Base-by-base conservation (phyloP, 2,329 filamentous ascomycete species). In the Cladosporium oxysporum region DNA sequence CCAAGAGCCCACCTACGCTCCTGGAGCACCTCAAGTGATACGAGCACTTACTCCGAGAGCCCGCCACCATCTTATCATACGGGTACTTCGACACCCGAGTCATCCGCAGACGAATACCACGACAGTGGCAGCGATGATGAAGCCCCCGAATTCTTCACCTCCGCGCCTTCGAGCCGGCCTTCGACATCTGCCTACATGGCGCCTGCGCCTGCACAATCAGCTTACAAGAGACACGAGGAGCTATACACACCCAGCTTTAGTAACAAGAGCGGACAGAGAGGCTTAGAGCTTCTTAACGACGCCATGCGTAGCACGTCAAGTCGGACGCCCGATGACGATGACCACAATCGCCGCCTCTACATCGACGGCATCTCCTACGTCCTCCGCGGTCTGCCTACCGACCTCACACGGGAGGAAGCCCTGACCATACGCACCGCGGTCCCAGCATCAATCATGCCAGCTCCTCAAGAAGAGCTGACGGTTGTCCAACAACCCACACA, bases 321-420 rank as follows among this genome's bases (percentile, higher is more conserved):
- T 23, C 41, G 41, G 8, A 18, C 16, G n/a, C 4, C 44, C 29
- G 21, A 31, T 2, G 50, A 41, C 33, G 60, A 62, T 33, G 33
- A 33, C 10, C 49, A 44, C 60, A 55, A 53, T 23, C 47, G 60
- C 16, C 85, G 87, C 68, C 81, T 89, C 11, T 91, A 90, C 75
- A 77, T 91, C 58, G 86, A 90, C 70, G 84, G 86, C 66, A 76
- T 89, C 4, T 83, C 84, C 2, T 90, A 90, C 74, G 79, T 91
- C 28, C 80, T 91, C n/a, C 83, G 83, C 67, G 88, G 85, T 8
- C 80, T 91, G 0, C 89, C 89, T 0, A 67, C 76, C 1, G 80
- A 89, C 59, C 81, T 91, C 33, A 84, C 83, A 35, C 76, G 78
- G 2, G 82, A 83, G 68, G 89, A 91, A 73, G 74, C 78, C 31